Percentiles rank a stretch among this genome's conserved stretches.
Conservation (phyloP, 305 asterid species). For the Fraxinus sp. region DNA sequence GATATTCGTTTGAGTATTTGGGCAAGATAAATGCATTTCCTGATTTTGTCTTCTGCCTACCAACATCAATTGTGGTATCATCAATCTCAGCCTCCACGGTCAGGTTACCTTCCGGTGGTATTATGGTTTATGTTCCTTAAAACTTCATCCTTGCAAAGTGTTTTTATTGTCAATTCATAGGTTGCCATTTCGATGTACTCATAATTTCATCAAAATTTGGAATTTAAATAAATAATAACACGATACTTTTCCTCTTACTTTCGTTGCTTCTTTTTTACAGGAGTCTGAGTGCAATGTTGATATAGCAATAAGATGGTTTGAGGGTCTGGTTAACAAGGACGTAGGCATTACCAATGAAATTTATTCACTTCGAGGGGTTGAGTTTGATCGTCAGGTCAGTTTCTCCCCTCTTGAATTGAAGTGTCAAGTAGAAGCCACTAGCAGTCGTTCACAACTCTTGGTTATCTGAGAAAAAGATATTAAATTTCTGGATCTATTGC, state of each 20-base stretch:
- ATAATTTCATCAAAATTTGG: not conserved
- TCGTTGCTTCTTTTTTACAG: not conserved
- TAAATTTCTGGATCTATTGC: not conserved
- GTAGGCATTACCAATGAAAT: slow-evolving; percentile 61
- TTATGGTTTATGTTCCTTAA: not conserved
- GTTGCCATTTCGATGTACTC: not conserved
- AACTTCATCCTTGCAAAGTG: not conserved
- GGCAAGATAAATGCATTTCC: not conserved
- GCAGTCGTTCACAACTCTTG: not conserved
- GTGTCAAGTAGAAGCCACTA: not conserved
- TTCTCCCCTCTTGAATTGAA: not conserved
- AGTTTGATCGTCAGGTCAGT: slow-evolving; percentile 93
- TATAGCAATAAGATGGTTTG: slow-evolving; percentile 63
- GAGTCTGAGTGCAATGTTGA: slow-evolving; percentile 12
- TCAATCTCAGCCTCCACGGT: not conserved
- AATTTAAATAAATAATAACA: not conserved
- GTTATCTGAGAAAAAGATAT: not conserved
- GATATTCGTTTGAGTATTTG: not conserved
- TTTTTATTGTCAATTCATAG: not conserved
- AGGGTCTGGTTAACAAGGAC: slow-evolving; percentile 73
- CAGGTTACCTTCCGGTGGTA: not conserved
- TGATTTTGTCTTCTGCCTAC: not conserved
- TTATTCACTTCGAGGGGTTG: slow-evolving; percentile 70
- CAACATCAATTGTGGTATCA: not conserved
- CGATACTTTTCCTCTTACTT: not conserved